Base-by-base conservation (phyloP, 2,329 filamentous ascomycete genomes). In the Microdochium bolleyi region DNA sequence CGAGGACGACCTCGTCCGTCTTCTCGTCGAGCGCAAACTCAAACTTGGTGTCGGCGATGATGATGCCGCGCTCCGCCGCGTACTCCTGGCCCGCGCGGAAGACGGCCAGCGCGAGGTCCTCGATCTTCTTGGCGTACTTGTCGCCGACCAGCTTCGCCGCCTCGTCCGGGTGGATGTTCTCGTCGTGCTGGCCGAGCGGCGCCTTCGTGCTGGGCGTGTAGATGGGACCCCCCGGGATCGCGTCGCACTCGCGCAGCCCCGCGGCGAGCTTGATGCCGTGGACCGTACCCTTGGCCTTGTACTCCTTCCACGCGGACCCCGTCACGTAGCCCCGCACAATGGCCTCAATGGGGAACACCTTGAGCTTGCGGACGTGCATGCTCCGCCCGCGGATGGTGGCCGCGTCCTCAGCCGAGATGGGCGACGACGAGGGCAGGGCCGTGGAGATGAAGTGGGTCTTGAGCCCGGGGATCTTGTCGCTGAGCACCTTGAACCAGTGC, bases 151-250 rank as follows among this genome's bases (percentile, higher is more conserved):
- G 80, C 61, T 77, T 71, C 51, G 66, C 74, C 60, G 84, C 84
- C 62, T 82, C 71, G 52, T 84, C 83, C 0, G 85, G 87, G 53
- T 82, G 80, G 60, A 96, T 95, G 72, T 96, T 96, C 71, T 92
- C 87, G 67, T 96, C 80, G 66, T 94, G 85, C 58, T 83, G 73
- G 24, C 91, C 91, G 30, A 80, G 73, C 62, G 88, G 85, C 1
- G 91, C 91, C 75, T 96, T 96, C 13, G 91, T 95, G 61, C 82
- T 88, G 0, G 91, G 91, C 24, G 89, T 92, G 64, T 76, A 79
- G 57, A 95, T 79, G 21, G 89, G 82, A 11, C 75, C 73, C 48
- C 72, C 70, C 48, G 83, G 82, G 58, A 95, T 80, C 55, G 80
- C 80, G 67, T 87, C 76, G 61, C 84, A 89, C 67, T 88, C 86